A percentile compares a stretch with the other conserved stretches of the same genome.
Evolutionary conservation across 2,329 filamentous ascomycete species (phyloP).

Genomic region (Gnomoniopsis smithogilvyi): DNA sequence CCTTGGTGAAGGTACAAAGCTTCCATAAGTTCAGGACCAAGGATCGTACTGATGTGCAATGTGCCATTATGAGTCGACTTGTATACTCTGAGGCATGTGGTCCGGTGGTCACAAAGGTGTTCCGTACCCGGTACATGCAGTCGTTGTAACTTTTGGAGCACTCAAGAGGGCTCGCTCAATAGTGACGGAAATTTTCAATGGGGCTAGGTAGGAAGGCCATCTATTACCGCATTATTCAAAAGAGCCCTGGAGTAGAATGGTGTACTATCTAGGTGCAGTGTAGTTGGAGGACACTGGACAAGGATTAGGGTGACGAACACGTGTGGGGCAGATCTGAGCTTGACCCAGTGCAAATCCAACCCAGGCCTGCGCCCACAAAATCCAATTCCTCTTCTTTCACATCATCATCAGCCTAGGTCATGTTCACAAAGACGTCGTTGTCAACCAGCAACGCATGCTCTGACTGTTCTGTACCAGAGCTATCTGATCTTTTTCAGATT

Average conservation of each 20-base stretch:
- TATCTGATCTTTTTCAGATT: conserved; percentile 2
- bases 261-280: no score
- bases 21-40: no score
- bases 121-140: not conserved
- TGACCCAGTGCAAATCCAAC: not conserved
- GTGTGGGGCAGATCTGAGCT: no score
- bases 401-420: not conserved
- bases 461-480: not conserved
- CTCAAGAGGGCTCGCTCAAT: no score
- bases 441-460: not conserved
- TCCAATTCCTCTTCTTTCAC: not conserved
- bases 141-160: no score
- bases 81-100: not conserved
- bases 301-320: not conserved
- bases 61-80: conserved; percentile 3
- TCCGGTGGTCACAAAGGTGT: not conserved
- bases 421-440: not conserved
- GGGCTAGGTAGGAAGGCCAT: not conserved
- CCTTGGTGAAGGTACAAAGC: no score
- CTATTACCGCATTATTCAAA: not conserved
- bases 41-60: not conserved
- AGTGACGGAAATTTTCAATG: no score
- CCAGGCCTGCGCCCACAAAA: not conserved
- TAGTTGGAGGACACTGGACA: not conserved
- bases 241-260: not conserved